Conservation (phyloP, 2,329 filamentous ascomycete species). For the Aureobasidium lini region DNA sequence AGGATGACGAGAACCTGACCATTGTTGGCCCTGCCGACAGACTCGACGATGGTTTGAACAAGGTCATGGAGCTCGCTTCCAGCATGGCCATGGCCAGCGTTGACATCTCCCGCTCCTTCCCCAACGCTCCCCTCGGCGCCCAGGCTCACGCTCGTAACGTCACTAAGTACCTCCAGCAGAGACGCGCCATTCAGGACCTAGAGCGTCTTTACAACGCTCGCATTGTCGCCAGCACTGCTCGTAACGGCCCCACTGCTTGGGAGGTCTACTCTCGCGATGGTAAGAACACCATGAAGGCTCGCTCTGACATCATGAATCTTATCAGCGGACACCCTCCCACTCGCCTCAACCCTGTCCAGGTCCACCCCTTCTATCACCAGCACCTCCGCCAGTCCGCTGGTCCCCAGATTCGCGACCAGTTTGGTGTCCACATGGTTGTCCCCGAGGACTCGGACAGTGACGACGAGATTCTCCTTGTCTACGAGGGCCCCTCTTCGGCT, state of each 20-base stretch:
- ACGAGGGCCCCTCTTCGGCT: slow-evolving; percentile 55
- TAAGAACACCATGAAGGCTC: slow-evolving; percentile 71
- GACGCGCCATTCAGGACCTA: slow-evolving; percentile 72
- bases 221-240: slow-evolving; percentile 69
- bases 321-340: slow-evolving; percentile 67
- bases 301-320: slow-evolving; percentile 66
- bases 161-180: slow-evolving; percentile 78
- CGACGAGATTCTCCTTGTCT: slow-evolving; percentile 63
- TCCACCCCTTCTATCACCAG: slow-evolving; percentile 74
- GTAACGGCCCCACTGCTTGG: slow-evolving; percentile 68
- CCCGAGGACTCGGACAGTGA: slow-evolving; percentile 55
- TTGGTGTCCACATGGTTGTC: slow-evolving; percentile 66
- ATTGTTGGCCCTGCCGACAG: slow-evolving; percentile 72
- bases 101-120: slow-evolving; percentile 74
- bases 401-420: slow-evolving; percentile 57
- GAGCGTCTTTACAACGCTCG: slow-evolving; percentile 76
- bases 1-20: slow-evolving; percentile 76
- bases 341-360: slow-evolving; percentile 57
- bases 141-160: slow-evolving; percentile 76
- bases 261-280: slow-evolving; percentile 81
- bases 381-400: slow-evolving; percentile 60
- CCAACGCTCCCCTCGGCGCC: slow-evolving; percentile 62
- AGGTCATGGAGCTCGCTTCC: slow-evolving; percentile 80
- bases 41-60: slow-evolving; percentile 68
- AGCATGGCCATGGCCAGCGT: slow-evolving; percentile 79